These are phyloP conservation scores for Paraphaeosphaeria sporulosa DNA, from an alignment of 2,329 filamentous ascomycete species.

Conservation along the genomic window DNA sequence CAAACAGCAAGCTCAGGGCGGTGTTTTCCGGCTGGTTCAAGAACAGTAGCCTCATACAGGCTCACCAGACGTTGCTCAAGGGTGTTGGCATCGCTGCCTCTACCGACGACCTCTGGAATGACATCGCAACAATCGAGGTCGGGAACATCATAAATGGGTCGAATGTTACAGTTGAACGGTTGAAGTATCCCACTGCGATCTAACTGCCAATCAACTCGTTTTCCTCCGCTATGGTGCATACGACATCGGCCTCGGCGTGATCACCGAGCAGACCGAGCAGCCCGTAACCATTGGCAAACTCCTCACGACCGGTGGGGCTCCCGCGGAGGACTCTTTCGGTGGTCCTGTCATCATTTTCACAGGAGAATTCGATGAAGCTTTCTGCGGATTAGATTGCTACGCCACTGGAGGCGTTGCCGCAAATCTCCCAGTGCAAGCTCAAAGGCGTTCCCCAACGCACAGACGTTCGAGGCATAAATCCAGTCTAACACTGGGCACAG, in stretches of 20 bases:
- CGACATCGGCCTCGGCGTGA: constrained; percentile 60
- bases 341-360: constrained; percentile 68
- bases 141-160: constrained; percentile 38
- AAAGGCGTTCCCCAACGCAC: constrained; percentile 55
- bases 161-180: constrained; percentile 33
- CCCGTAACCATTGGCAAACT: constrained; percentile 67
- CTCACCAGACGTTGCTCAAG: constrained; percentile 28
- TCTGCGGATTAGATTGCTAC: constrained; percentile 69
- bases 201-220: constrained; percentile 60
- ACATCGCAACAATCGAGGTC: constrained; percentile 40
- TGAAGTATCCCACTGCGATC: constrained; percentile 51
- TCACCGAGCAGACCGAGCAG: constrained; percentile 59
- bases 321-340: constrained; percentile 49
- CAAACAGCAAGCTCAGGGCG: constrained; percentile 11
- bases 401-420: constrained; percentile 50
- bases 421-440: constrained; percentile 56
- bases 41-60: constrained; percentile 18
- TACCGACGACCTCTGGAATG: constrained; percentile 35
- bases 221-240: constrained; percentile 61
- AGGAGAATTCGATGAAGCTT: constrained; percentile 60
- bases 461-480: constrained; percentile 61
- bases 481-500: constrained; percentile 57
- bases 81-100: constrained; percentile 23
- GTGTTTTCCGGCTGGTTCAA: background rate
- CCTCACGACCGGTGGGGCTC: constrained; percentile 60